Base-by-base conservation (phyloP, 805 yeast species). In the Teunomyces stri region DNA sequence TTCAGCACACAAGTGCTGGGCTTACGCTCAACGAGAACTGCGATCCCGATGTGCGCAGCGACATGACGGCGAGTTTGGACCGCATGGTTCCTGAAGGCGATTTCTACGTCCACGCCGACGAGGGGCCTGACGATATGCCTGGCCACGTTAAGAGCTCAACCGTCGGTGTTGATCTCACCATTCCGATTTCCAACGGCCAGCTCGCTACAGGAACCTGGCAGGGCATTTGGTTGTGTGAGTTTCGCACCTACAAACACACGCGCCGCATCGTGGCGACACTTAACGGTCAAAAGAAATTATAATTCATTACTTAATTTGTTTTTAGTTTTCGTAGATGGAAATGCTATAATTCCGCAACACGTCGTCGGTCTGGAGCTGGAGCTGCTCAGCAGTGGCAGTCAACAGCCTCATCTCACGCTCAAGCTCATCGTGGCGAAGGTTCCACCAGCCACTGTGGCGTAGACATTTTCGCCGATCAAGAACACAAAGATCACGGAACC, bases 51-150 rank as follows among this genome's bases (percentile, higher is more conserved):
- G 95, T 87, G 10, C 74, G 91, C 51, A 64, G 58, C 1, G 95
- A 87, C 58, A 76, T 88, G 87, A 73, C 76, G 7, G 73, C 76
- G 20, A 79, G 86, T 0, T 64, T 88, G 54, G 85, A 82, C 56
- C 68, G 79, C 44, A 69, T 87, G 48, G 87, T 80, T 2, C 95
- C 95, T 0, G 92, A 87, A 57, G 78, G 73, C 5, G 70, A 70
- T 45, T 61, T 65, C 31, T 85, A 84, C 55, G 57, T 75, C 40
- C 91, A 84, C 61, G 79, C 76, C 11, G 92, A 85, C 46, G 95
- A 87, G 64, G 95, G 89, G 0, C 76, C 87, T 3, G 95, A 88
- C 60, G 95, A 87, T 61, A 84, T 87, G 90, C 88, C 92, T 1
- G 87, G 91, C 0, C 95, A 87, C 62, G 82, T 83, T 44, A 83